phyloP scores from a whole-genome alignment of 2,329 filamentous ascomycete genomes.

The Pseudocercospora crystallina region DNA sequence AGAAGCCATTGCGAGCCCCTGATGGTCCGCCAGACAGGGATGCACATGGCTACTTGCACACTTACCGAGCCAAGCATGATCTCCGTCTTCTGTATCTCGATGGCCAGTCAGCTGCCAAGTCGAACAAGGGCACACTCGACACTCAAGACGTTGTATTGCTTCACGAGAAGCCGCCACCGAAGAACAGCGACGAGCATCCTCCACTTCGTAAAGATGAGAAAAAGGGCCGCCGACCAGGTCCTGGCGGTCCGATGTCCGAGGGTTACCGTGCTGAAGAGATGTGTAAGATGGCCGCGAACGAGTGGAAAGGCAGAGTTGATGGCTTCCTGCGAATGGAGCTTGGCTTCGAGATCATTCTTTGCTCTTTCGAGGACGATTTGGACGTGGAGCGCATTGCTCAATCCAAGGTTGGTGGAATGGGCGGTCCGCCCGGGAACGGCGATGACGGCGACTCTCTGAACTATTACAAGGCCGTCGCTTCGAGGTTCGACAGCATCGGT shows the following conservation, averaged over 20 bases:
- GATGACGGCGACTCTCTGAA: slow-evolving; percentile 18
- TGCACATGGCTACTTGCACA: slow-evolving; percentile 61
- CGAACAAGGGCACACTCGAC: slow-evolving; percentile 64
- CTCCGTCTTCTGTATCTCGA: slow-evolving; percentile 68
- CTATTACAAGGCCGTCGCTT: slow-evolving; percentile 44
- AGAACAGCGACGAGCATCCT: not conserved
- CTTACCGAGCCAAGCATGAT: slow-evolving; percentile 59
- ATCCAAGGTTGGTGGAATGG: slow-evolving; percentile 2
- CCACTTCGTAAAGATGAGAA: not conserved
- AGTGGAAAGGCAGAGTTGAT: slow-evolving; percentile 58
- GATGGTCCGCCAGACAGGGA: slow-evolving; percentile 5
- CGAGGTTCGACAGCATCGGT: slow-evolving; percentile 47
- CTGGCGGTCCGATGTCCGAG: slow-evolving; percentile 45
- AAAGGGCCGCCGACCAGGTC: not conserved
- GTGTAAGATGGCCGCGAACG: slow-evolving; percentile 52
- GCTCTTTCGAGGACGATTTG: slow-evolving; percentile 56
- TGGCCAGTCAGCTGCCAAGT: slow-evolving; percentile 68
- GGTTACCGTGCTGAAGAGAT: slow-evolving; percentile 53
- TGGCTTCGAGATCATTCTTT: slow-evolving; percentile 70
- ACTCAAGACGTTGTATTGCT: slow-evolving; percentile 64
- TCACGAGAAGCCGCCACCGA: slow-evolving; percentile 33
- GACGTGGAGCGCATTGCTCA: slow-evolving; percentile 37
- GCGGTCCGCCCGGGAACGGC: slow-evolving; percentile 15
- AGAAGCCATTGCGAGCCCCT: not conserved
- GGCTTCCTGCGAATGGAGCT: slow-evolving; percentile 67